Conservation (phyloP, 257 asterid genomes). For the Nicotiana paniculata region DNA sequence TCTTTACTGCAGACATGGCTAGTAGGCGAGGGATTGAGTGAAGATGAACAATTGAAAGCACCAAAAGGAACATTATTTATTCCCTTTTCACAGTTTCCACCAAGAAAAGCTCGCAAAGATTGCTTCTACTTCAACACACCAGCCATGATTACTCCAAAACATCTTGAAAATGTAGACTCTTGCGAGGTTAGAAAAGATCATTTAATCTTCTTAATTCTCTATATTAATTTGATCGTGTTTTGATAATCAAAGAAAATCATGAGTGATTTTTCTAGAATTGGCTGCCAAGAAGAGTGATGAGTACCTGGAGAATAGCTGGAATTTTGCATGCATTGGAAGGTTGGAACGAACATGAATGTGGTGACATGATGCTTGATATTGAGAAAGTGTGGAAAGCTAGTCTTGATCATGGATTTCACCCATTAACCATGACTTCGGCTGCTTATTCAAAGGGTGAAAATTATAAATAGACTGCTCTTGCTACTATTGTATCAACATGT, state of each 20-base stretch:
- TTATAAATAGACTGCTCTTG: background rate
- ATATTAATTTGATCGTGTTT: background rate
- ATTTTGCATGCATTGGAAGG: slow-evolving; percentile 62
- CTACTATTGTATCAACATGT: background rate
- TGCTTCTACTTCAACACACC: slow-evolving; percentile 29
- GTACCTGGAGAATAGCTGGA: slow-evolving; percentile 75
- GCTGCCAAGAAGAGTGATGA: slow-evolving; percentile 79
- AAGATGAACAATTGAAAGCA: slow-evolving; percentile 30
- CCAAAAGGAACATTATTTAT: slow-evolving; percentile 35
- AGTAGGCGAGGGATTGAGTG: slow-evolving; percentile 24
- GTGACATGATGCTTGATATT: slow-evolving; percentile 47
- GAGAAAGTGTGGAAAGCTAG: slow-evolving; percentile 63
- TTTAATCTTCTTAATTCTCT: background rate
- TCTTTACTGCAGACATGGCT: slow-evolving; percentile 23
- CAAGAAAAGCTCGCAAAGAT: slow-evolving; percentile 27
- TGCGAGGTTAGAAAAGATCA: slow-evolving; percentile 28
- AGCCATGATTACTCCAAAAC: slow-evolving; percentile 32
- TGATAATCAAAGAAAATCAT: background rate
- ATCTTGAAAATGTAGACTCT: slow-evolving; percentile 31
- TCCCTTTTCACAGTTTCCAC: slow-evolving; percentile 37
- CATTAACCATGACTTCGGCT: slow-evolving; percentile 9
- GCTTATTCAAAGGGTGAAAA: background rate
- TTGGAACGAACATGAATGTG: slow-evolving; percentile 78
- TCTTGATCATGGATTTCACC: slow-evolving; percentile 66
- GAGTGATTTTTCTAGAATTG: slow-evolving; percentile 46